phyloP scores from a whole-genome alignment of 73 alveolate species.

The Paramecium octaurelia region DNA sequence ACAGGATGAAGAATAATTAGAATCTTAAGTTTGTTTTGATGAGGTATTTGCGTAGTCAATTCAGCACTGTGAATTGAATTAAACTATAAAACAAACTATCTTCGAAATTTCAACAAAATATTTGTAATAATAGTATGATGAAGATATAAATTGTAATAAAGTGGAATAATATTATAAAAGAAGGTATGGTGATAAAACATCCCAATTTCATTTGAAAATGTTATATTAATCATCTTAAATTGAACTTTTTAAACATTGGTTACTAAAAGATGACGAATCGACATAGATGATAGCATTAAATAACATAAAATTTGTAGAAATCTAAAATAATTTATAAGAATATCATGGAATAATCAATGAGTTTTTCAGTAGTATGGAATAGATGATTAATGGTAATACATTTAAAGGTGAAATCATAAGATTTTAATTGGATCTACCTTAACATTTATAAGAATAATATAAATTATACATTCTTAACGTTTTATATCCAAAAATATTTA shows the following conservation, averaged over 20 bases:
- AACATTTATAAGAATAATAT: neutral
- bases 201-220: neutral
- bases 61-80: neutral
- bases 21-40: neutral
- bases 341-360: neutral
- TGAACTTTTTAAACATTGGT: neutral
- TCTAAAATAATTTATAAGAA: neutral
- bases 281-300: neutral
- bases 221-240: neutral
- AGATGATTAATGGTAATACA: constrained; percentile 1
- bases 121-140: neutral
- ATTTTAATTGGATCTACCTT: neutral
- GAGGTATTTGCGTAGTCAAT: constrained; percentile 22
- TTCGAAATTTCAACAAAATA: neutral
- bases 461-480: neutral
- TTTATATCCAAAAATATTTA: constrained; percentile 32
- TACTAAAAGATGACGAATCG: constrained; percentile 7
- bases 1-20: neutral
- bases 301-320: neutral
- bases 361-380: neutral
- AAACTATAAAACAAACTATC: neutral
- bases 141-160: neutral
- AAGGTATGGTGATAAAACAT: constrained; percentile 27
- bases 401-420: constrained; percentile 13
- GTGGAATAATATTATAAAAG: neutral